Evolutionary conservation across 2,329 filamentous ascomycete genomes (phyloP), one percentile per base, ranked within the genome.

Genomic region (Fusarium continuum): DNA sequence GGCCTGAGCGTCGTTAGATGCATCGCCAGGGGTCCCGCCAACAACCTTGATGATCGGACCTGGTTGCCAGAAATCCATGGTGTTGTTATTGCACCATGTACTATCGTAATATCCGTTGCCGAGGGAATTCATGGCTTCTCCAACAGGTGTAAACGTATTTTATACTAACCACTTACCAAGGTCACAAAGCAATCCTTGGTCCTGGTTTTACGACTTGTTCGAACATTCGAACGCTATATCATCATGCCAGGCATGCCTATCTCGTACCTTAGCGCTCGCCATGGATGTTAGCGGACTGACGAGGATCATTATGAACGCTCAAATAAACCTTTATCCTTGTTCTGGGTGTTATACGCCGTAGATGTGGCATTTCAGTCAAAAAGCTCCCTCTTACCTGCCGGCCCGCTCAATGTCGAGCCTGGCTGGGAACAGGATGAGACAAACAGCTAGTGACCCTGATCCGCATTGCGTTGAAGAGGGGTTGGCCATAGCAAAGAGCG

Each of bases 1-100:
- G 56, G 61, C 38, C 61, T 65, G 61, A 63, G 57, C 57, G 62
- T 54, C 48, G 20, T 47, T 58, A 44, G 46, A 59, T 49, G 39
- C 53, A 63, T 66, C 26, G 29, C 13, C 31, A 22, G 31, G 62
- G 63, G 38, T 66, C 49, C n/a, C 54, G 49, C 53, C 36, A 20
- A 38, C 45, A 49, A 65, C 62, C 62, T 65, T 65, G 62, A 65
- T 65, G 62, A 63, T 64, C 53, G 47, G 50, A 35, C 26, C 28
- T 54, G 11, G 20, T 41, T 48, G 20, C 36, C 26, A 44, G 38
- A 43, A n/a, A 44, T 34, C 22, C 20, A 36, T 32, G 38, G 53
- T 32, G 28, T 17, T 45, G 49, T 11, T 46, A 16, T 32, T 48
- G 17, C 41, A 19, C 34, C 39, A 26, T 48, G 46, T 29, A 22